These are phyloP conservation scores for Quercus lobata DNA, from an alignment of 331 rosid genomes.

Conservation along the genomic window DNA sequence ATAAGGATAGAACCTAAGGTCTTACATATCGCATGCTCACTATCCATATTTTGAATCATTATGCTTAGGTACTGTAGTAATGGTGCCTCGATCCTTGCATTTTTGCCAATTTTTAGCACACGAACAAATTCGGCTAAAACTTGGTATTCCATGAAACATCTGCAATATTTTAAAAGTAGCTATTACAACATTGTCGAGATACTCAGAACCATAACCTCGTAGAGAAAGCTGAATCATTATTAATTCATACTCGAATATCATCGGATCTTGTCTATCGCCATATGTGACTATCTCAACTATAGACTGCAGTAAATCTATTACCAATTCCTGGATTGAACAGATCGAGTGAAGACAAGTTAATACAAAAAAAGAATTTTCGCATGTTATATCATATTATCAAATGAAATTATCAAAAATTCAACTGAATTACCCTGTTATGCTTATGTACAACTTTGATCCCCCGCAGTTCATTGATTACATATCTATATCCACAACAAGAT, in stretches of 20 bases:
- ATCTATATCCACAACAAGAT: conserved; percentile 33
- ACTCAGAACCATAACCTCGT: conserved; percentile 10
- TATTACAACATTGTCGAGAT: not conserved
- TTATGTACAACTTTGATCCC: conserved; percentile 54
- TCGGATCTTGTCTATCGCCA: conserved; percentile 80
- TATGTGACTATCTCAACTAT: conserved; percentile 78
- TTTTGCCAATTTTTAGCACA: conserved; percentile 52
- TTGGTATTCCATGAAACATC: conserved; percentile 82
- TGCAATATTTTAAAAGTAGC: conserved; percentile 31
- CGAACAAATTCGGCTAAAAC: conserved; percentile 76
- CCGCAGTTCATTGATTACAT: conserved; percentile 48
- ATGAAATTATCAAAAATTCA: not conserved
- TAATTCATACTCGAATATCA: conserved; percentile 66
- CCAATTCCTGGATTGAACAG: conserved; percentile 49
- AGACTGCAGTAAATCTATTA: conserved; percentile 73
- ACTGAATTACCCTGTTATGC: conserved; percentile 55
- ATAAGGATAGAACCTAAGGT: conserved; percentile 6
- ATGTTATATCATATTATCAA: not conserved
- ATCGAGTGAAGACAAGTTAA: not conserved
- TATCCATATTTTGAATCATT: conserved; percentile 84
- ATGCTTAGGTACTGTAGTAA: conserved; percentile 83
- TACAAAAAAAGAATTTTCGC: not conserved
- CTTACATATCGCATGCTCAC: conserved; percentile 78
- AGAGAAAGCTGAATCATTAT: conserved; percentile 3
- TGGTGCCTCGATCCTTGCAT: conserved; percentile 65